Base-by-base conservation (phyloP, 805 yeast species). In the Metschnikowia lochheadii region DNA sequence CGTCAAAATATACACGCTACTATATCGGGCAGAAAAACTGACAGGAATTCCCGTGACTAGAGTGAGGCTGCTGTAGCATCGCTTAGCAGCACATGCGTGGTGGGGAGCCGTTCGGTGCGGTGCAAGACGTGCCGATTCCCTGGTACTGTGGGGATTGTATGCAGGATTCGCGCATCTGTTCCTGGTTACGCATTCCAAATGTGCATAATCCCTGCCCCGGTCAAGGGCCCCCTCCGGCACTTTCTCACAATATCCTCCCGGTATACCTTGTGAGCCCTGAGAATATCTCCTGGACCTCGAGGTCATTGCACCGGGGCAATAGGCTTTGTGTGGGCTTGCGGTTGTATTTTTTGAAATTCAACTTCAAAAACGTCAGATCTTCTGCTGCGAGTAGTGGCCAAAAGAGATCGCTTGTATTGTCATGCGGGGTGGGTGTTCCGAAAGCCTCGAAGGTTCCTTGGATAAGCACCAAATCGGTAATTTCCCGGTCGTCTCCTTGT, bases 401-500 rank as follows among this genome's bases (percentile, higher is more conserved):
- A 52, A 63, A 66, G 49, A 58, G 51, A 14, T 45, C 57, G 33
- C 58, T 55, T 14, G 38, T n/a, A 3, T 40, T 35, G 26, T 58
- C 53, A 21, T 50, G 40, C 3, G 53, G 36, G n/a, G 69, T 63
- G 0, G 91, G 90, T 0, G 88, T 79, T 0, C 95, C 96, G 59
- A 87, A 80, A 2, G 65, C 67, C 14, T 67, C 62, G 55, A 85
- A 78, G 1, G 85, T 78, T 17, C 77, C 68, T 7, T 78, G 69
- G n/a, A 84, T 69, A 15, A 88, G 69, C 3, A 77, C 72, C 42
- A 88, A 69, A 57, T 88, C 95, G 20, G 63, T 52, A 15, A 74
- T 66, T 36, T 44, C 46, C 26, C 14, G 34, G 39, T 44, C 40
- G 33, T 35, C 23, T 21, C 46, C 46, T 14, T 26, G 35, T 15